Percentiles rank a stretch among this genome's conserved stretches.
Evolutionary conservation across 495 filamentous ascomycete genomes (phyloP).

Genomic region (Elaphomyces granulatus): DNA sequence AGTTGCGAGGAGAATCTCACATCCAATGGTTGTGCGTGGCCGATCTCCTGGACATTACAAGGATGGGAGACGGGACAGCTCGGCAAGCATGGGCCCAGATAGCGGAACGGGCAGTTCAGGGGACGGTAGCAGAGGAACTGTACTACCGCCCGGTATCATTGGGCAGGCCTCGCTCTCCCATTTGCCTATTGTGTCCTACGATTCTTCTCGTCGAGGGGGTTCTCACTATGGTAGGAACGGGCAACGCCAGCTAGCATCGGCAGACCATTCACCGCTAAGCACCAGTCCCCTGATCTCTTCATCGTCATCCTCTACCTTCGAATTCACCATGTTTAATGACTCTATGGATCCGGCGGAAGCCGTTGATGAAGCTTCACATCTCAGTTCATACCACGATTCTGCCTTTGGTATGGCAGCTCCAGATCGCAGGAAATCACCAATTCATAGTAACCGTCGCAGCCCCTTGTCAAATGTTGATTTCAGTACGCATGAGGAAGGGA

Average conservation of each 20-base stretch:
- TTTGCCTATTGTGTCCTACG: constrained; percentile 24
- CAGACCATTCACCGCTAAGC: constrained; percentile 27
- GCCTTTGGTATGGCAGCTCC: constrained; percentile 14
- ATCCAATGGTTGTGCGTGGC: constrained; percentile 85
- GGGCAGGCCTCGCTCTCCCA: constrained; percentile 23
- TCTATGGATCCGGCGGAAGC: constrained; percentile 32
- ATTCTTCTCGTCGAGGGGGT: constrained; percentile 22
- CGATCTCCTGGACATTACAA: constrained; percentile 90
- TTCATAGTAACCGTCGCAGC: not conserved
- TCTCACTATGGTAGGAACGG: constrained; percentile 23
- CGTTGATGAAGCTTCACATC: constrained; percentile 19
- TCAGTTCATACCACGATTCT: constrained; percentile 24
- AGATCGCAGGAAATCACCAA: constrained; percentile 10
- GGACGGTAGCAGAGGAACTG: constrained; percentile 18
- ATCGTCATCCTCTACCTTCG: constrained; percentile 29
- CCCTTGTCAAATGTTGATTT: constrained; percentile 12
- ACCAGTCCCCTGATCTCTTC: constrained; percentile 32
- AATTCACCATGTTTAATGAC: constrained; percentile 26
- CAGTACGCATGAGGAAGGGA: constrained; percentile 10
- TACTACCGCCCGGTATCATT: constrained; percentile 21
- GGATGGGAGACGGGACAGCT: constrained; percentile 58
- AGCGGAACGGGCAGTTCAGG: constrained; percentile 30
- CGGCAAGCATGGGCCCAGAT: constrained; percentile 56
- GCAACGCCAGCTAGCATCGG: constrained; percentile 22
- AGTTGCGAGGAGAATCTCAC: constrained; percentile 63